Base-by-base conservation (phyloP, 1,284 basidiomycete species). In the Somion occarium region DNA sequence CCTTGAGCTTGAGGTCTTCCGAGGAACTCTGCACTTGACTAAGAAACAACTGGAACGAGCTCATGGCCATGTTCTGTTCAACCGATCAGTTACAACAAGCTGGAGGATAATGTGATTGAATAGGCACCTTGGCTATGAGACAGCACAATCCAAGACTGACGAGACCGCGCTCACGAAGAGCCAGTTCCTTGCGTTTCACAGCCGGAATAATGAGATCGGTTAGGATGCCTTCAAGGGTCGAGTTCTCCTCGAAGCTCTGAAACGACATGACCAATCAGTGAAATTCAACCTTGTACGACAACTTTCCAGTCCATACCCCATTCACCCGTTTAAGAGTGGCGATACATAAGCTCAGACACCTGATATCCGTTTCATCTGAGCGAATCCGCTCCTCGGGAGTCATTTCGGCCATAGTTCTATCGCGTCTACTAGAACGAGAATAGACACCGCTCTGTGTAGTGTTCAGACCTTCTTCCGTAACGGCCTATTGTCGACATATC, bases 201-300 rank as follows among this genome's bases (percentile, higher is more conserved):
- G 91, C 82, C 0, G 95, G 94, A 24, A 95, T 81, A 56, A 98
- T 91, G 26, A 98, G 73, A 61, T 96, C 91, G 1, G 84, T 80
- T 2, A 97, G 72, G 34, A 98, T 78, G 19, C 94, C 94, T 62
- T 94, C 88, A 49, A 97, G 73, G 0, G 88, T 93, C 3, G 91
- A 91, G 66, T 97, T 94, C 59, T 96, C 93, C 62, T 93, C 90
- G 53, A 97, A 83, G 3, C 80, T 85, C 85, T 91, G 60, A 42
- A 48, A 23, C 18, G 12, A 11, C 46, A 18, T 5, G 18, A 18
- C 7, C 19, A 9, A 41, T 9, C 39, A 18, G 18, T 18, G 18
- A 41, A 41, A 7, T 34, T 15, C 9, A 7, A 22, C 51, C 27
- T 51, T 37, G 19, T 30, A 38, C 45, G 30, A 11, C 18, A 27